phyloP scores from a whole-genome alignment of 345 rosid genomes.

The Corchorus capsularis region DNA sequence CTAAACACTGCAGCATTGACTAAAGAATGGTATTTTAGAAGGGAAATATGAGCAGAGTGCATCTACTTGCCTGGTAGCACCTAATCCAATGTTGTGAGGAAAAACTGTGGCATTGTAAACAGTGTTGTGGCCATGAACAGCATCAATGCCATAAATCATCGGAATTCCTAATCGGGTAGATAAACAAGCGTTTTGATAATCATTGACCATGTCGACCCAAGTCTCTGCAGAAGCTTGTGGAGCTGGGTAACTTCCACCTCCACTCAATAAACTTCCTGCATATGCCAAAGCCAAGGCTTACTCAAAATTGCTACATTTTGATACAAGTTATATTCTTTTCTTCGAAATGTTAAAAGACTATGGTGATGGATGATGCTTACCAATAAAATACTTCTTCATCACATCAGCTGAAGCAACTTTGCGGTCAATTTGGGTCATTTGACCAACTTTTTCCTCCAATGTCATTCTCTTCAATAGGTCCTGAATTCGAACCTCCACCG shows the following conservation, averaged over 20 bases:
- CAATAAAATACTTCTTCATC: constrained; percentile 72
- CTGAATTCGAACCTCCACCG: constrained; percentile 39
- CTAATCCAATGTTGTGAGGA: constrained; percentile 87
- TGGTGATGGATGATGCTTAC: constrained; percentile 29
- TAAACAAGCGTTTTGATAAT: constrained; percentile 52
- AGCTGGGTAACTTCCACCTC: constrained; percentile 63
- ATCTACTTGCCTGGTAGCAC: constrained; percentile 68
- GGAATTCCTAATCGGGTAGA: constrained; percentile 83
- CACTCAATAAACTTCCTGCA: constrained; percentile 67
- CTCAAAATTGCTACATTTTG: not conserved
- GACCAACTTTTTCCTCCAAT: constrained; percentile 60
- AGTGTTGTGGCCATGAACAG: constrained; percentile 80
- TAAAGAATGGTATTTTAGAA: no score
- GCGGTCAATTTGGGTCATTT: constrained; percentile 56
- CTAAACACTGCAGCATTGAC: not conserved
- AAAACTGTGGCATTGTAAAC: constrained; percentile 84
- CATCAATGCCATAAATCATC: constrained; percentile 79
- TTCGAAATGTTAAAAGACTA: not conserved
- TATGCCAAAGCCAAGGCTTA: not conserved
- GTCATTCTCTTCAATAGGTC: constrained; percentile 55
- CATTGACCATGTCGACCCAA: constrained; percentile 54
- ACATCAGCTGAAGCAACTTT: constrained; percentile 31
- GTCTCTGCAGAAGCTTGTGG: constrained; percentile 42
- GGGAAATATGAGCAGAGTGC: no score
- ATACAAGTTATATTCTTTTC: not conserved